phyloP scores from a whole-genome alignment of 306 rosid genomes.

The Casuarina cunninghamiana region DNA sequence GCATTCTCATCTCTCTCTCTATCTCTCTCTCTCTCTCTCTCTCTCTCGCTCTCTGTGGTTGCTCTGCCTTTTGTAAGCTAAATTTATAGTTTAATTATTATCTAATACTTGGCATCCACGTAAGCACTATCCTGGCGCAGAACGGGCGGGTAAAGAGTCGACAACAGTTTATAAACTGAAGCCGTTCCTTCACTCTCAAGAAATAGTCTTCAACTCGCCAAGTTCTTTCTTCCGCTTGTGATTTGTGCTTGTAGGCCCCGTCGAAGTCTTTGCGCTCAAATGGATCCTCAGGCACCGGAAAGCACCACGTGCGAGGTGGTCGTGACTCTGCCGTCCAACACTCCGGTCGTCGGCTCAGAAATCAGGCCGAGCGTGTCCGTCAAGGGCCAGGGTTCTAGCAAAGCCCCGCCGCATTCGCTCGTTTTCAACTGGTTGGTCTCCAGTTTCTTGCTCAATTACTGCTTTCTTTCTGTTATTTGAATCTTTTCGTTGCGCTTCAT shows the following conservation, averaged over 20 bases:
- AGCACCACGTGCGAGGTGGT: not conserved
- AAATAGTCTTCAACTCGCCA: not conserved
- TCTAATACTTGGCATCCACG: not conserved
- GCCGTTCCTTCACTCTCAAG: too few species aligned
- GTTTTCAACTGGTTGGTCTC: slow-evolving; percentile 24
- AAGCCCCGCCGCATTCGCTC: not conserved
- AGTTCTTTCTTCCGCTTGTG: not conserved
- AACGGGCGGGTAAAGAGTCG: too few species aligned
- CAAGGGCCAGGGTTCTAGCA: not conserved
- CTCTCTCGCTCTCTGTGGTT: not conserved
- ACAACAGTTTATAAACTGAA: too few species aligned
- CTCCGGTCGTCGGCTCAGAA: slow-evolving; percentile 28
- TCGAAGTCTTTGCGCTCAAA: not conserved
- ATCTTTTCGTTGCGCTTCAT: not conserved
- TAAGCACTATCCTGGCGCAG: too few species aligned
- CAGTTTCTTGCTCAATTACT: not conserved
- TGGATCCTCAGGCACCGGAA: slow-evolving; percentile 9
- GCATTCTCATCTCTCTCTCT: slow-evolving; percentile 19
- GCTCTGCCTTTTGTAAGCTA: too few species aligned
- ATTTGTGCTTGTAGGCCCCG: not conserved
- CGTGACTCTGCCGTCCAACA: not conserved
- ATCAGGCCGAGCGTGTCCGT: not conserved
- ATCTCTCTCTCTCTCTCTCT: not conserved
- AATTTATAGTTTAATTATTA: too few species aligned
- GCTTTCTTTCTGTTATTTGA: not conserved